These are phyloP conservation scores for Cryptosporidium parvum DNA, from an alignment of 169 alveolate genomes.

Conservation along the genomic window DNA sequence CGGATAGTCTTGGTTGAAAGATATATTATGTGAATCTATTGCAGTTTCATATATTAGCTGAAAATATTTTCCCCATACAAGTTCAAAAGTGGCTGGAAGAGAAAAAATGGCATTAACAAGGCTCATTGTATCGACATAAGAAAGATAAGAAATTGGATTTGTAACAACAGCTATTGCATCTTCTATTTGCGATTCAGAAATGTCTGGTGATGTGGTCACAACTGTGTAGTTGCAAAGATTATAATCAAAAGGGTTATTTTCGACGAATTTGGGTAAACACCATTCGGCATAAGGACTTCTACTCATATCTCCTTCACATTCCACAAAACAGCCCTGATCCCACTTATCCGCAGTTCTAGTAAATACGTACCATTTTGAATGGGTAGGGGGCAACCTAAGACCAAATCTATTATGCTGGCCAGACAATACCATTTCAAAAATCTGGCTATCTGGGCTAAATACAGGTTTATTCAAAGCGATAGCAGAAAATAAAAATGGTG, in stretches of 20 bases:
- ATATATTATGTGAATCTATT: constrained; percentile 13
- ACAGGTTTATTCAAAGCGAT: constrained; percentile 60
- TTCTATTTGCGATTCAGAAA: constrained; percentile 31
- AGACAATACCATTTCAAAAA: constrained; percentile 60
- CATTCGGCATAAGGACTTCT: constrained; percentile 67
- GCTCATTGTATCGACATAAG: constrained; percentile 75
- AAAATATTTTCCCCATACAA: constrained; percentile 59
- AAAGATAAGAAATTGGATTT: constrained; percentile 65
- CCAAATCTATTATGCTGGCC: constrained; percentile 75
- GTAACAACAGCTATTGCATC: constrained; percentile 73
- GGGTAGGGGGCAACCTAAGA: constrained; percentile 64
- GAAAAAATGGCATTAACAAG: constrained; percentile 64
- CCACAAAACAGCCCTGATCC: constrained; percentile 71
- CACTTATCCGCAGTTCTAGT: constrained; percentile 70
- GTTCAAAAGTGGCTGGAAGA: constrained; percentile 40
- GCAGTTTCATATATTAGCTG: constrained; percentile 33
- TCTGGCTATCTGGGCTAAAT: constrained; percentile 67
- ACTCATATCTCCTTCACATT: constrained; percentile 68
- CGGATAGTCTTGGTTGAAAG: constrained; percentile 73
- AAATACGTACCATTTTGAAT: constrained; percentile 59
- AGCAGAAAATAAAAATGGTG: constrained; percentile 61
- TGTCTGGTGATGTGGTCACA: constrained; percentile 18
- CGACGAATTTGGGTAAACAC: constrained; percentile 45
- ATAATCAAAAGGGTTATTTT: constrained; percentile 34
- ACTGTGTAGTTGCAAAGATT: constrained; percentile 66